Evolutionary conservation across 1,284 basidiomycete genomes (phyloP), one percentile per base, ranked within the genome.

Genomic region (Apiotrichum laibachii): DNA sequence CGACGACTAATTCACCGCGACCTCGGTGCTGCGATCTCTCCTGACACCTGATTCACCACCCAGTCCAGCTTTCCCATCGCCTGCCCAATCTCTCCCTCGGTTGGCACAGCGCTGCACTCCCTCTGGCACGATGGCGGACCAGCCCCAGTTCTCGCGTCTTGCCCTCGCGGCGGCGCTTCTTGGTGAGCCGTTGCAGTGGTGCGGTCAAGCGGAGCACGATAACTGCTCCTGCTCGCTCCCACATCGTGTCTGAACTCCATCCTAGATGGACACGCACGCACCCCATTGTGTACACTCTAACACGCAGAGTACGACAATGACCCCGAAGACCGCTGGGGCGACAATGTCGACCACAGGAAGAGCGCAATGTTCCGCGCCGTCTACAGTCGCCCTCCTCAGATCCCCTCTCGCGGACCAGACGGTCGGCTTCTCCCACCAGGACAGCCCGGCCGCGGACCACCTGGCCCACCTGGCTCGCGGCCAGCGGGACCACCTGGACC

Each of bases 291-390:
- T 26, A 40, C 34, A 55, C 45, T 22, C 55, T 58, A 19, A 54
- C 53, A 19, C 26, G 44, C 56, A 78, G 76, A 77, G 56, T 78
- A 78, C 62, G 76, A 78, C 64, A 77, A 77, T 45, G 71, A 75
- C 52, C 56, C 54, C 2, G 64, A 65, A 8, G 61, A 67, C 52
- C 56, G 59, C 4, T 49, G 55, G 33, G 50, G 26, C 53, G 63
- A 57, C 19, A 61, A 48, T 33, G 59, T 59, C 51, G 62, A 62
- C 59, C 69, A 72, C 63, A 62, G 66, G 33, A 59, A 67, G 42
- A 73, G 72, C 15, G 76, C 72, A 26, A 69, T 77, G 13, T 75
- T 77, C 60, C 51, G 59, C n/a, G 64, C 64, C 12, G 65, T 67
- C 40, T 60, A 66, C 52, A 49, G 53, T 51, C 70, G 62, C 2